Conservation (phyloP, 2,329 filamentous ascomycete species). For the Taxawa tesnikishii region DNA sequence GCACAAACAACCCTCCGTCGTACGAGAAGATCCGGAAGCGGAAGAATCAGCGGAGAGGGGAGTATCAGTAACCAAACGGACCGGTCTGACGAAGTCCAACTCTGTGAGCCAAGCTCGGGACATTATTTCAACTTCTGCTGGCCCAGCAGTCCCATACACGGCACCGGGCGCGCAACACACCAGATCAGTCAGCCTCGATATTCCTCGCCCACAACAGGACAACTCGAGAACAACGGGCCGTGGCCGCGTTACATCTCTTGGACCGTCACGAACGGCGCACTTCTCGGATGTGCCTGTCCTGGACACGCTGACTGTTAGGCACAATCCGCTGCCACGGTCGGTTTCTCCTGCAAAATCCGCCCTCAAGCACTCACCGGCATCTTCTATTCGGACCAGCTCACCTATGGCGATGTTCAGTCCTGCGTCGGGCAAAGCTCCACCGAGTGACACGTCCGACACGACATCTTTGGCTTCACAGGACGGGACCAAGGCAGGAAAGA, state of each 20-base stretch:
- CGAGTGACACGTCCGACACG: conserved; percentile 45
- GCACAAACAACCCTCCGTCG: conserved; percentile 20
- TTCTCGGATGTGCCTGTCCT: conserved; percentile 50
- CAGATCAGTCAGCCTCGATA: conserved; percentile 19
- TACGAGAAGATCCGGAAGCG: conserved; percentile 18
- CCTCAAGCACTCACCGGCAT: conserved; percentile 51
- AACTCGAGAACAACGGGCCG: conserved; percentile 10
- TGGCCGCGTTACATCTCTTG: conserved; percentile 28
- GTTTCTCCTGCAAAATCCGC: conserved; percentile 68
- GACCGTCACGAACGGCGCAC: conserved; percentile 52
- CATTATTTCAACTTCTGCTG: conserved; percentile 11
- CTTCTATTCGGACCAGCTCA: conserved; percentile 30
- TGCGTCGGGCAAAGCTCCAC: conserved; percentile 29
- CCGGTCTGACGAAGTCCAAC: not conserved
- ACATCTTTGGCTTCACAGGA: conserved; percentile 30
- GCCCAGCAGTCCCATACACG: conserved; percentile 13
- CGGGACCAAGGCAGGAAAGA: conserved; percentile 23
- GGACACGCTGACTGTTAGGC: conserved; percentile 41
- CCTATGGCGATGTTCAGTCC: conserved; percentile 36
- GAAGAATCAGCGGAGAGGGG: conserved; percentile 13
- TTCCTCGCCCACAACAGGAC: conserved; percentile 13
- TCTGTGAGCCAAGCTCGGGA: conserved; percentile 3
- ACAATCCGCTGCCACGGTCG: conserved; percentile 58
- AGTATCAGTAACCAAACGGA: not conserved
- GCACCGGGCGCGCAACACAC: conserved; percentile 9